These are phyloP conservation scores for Leucogyrophana mollusca DNA, from an alignment of 768 basidiomycete species.

Conservation along the genomic window DNA sequence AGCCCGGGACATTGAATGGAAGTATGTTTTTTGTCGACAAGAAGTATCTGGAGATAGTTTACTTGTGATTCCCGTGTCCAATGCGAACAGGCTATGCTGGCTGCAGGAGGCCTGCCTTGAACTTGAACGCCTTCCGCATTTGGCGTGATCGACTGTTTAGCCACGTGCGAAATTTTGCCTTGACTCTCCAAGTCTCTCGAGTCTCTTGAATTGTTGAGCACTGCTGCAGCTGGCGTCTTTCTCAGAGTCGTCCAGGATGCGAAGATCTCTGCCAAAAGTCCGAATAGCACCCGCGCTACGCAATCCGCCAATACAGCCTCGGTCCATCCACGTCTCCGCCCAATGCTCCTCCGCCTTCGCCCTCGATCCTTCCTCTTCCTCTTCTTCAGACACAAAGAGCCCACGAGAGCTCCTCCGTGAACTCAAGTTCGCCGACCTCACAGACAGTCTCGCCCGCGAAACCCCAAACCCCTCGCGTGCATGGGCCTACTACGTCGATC, in stretches of 20 bases:
- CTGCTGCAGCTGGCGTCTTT: no score
- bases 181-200: no score
- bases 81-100: no score
- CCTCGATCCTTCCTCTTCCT: constrained; percentile 5
- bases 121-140: no score
- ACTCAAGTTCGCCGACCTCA: constrained; percentile 27
- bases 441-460: constrained; percentile 26
- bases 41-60: no score
- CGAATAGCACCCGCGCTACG: constrained; percentile 10
- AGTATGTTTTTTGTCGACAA: neutral
- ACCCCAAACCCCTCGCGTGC: constrained; percentile 45
- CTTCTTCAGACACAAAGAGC: neutral
- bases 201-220: no score
- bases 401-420: constrained; percentile 11
- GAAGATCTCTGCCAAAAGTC: constrained; percentile 19
- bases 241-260: no score
- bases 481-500: constrained; percentile 64
- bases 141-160: no score
- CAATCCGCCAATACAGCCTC: constrained; percentile 6
- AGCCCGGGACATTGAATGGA: no score
- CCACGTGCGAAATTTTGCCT: no score
- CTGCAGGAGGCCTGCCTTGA: no score
- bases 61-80: no score
- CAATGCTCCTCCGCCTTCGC: neutral
- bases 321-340: constrained; percentile 10